Conservation (phyloP, 2,329 filamentous ascomycete species). For the Dothideomycetes sp. region DNA sequence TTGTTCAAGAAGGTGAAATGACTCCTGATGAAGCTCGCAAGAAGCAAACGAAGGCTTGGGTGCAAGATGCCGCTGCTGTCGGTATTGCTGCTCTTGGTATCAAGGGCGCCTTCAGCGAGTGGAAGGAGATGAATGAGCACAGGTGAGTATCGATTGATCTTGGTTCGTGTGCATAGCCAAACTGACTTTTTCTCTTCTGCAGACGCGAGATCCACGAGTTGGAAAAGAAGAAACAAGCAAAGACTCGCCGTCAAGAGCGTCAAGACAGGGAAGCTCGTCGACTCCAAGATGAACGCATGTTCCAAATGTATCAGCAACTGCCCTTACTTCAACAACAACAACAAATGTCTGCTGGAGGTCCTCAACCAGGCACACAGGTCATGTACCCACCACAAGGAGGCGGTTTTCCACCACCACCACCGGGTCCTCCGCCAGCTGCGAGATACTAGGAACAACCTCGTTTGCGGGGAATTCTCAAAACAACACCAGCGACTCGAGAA, state of each 20-base stretch:
- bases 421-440: slow-evolving; percentile 8
- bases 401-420: slow-evolving; percentile 7
- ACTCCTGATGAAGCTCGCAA: slow-evolving; percentile 52
- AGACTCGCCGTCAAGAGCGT: slow-evolving; percentile 18
- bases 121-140: slow-evolving; percentile 58
- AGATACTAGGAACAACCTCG: slow-evolving; percentile 12
- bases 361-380: slow-evolving; percentile 7
- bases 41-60: slow-evolving; percentile 53
- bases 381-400: slow-evolving; percentile 1
- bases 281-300: slow-evolving; percentile 5
- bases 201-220: slow-evolving; percentile 42
- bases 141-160: slow-evolving; percentile 32
- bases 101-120: slow-evolving; percentile 56
- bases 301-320: neutral
- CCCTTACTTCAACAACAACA: slow-evolving; percentile 3
- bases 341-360: neutral
- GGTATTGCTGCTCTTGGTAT: slow-evolving; percentile 60
- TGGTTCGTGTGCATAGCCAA: too few species aligned
- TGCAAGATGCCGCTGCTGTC: slow-evolving; percentile 56
- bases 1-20: slow-evolving; percentile 56
- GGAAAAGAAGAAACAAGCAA: slow-evolving; percentile 33
- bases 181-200: slow-evolving; percentile 3
- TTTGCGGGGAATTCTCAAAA: slow-evolving; percentile 8
- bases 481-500: slow-evolving; percentile 5
- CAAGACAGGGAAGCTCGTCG: slow-evolving; percentile 3